Evolutionary conservation across 805 yeast genomes (phyloP), one percentile per base, ranked within the genome.

Genomic region (Gaillardinia entomophila): DNA sequence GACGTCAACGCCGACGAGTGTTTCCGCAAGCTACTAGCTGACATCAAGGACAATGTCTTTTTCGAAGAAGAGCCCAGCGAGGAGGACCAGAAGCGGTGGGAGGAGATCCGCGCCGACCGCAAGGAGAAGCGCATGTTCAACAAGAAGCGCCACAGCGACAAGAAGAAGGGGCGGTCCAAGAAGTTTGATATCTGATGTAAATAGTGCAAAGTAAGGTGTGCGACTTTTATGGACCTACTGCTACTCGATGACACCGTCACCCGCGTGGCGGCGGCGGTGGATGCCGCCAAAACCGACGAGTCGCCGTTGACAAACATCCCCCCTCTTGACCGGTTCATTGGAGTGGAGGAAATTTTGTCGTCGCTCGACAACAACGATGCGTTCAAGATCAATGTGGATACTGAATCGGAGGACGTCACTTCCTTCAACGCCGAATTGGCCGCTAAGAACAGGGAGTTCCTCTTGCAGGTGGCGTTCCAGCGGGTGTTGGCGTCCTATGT

Each of bases 1-100:
- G 77, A 73, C 11, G 57, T 55, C 7, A 85, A 85, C 46, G 51
- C 71, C 6, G 66, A 64, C 4, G 66, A 69, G 16, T 85, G 95
- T 42, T 73, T 75, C 37, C 55, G 57, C n/a, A 82, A 81, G 49
- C 62, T 85, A 10, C 57, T 73, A 3, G 43, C 55, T 2, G 81
- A 75, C 34, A 66, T 85, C 36, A 71, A 66, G 37, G 51, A 53
- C 1, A 52, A 54, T 1, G 73, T 73, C 1, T 56, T 54, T 37
- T 68, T 79, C 38, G 72, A 71, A 1, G 58, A 55, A 1, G 83
- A 76, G 31, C 55, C 66, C 1, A 61, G 67, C 14, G 66, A 57
- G 16, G 71, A 59, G 59, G 75, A 69, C 32, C 38, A 61, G 34
- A 44, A 57, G 35, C 71, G 72, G 45, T 81, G 88, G 89, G 55